phyloP scores from a whole-genome alignment of 2,329 filamentous ascomycete genomes.

The Incumbomyces delicatus region DNA sequence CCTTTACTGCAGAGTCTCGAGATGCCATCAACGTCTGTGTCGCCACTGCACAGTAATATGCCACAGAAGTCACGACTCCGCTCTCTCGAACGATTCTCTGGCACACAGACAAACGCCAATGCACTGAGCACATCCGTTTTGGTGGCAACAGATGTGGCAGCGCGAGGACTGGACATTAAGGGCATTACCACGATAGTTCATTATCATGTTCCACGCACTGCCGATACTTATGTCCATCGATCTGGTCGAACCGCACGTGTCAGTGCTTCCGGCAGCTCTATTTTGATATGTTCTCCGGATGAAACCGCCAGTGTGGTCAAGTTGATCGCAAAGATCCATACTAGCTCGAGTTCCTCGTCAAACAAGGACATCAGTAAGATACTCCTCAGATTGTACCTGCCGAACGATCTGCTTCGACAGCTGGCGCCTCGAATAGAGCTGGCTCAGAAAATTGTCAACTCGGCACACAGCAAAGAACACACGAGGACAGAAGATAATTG shows the following conservation, averaged over 20 bases:
- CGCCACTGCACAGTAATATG: constrained; percentile 83
- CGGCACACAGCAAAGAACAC: constrained; percentile 76
- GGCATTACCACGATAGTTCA: constrained; percentile 83
- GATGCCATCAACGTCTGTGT: constrained; percentile 50
- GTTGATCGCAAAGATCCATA: constrained; percentile 78
- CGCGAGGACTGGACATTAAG: constrained; percentile 86
- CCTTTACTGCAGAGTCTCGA: constrained; percentile 76
- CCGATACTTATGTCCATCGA: constrained; percentile 89
- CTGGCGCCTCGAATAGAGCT: constrained; percentile 69
- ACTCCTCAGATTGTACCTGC: constrained; percentile 47
- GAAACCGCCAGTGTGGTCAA: constrained; percentile 78
- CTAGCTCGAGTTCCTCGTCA: constrained; percentile 33
- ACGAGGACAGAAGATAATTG: constrained; percentile 73
- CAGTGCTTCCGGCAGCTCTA: constrained; percentile 63
- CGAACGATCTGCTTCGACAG: constrained; percentile 36
- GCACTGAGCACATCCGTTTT: constrained; percentile 54
- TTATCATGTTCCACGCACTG: constrained; percentile 86
- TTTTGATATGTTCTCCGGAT: constrained; percentile 82
- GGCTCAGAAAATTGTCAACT: constrained; percentile 80
- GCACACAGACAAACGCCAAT: constrained; percentile 28
- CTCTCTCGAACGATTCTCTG: constrained; percentile 79
- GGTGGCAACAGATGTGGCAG: constrained; percentile 86
- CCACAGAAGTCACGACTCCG: constrained; percentile 89
- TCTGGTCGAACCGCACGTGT: constrained; percentile 90
- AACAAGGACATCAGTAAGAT: constrained; percentile 31